phyloP scores from a whole-genome alignment of 768 basidiomycete species.

The Pleurotus platypus region DNA sequence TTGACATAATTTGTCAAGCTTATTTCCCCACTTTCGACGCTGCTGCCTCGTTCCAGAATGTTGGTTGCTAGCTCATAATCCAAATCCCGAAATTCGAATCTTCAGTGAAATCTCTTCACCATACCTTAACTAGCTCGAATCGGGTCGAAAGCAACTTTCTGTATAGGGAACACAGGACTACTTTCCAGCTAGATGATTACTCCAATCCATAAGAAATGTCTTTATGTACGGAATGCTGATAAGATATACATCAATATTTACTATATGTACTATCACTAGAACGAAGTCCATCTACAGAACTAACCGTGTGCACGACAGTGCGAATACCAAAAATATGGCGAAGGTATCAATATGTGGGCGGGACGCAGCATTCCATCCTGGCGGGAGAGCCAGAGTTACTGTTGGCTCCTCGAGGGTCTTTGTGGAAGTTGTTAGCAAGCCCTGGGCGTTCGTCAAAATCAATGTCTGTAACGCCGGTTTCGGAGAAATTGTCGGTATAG shows the following conservation, averaged over 20 bases:
- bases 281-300: constrained; percentile 7
- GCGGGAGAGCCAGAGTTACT: constrained; percentile 60
- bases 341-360: constrained; percentile 5
- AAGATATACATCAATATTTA: too few species aligned
- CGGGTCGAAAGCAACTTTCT: neutral
- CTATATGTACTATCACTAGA: neutral
- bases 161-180: neutral
- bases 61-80: too few species aligned
- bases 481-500: constrained; percentile 54
- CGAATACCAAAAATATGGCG: constrained; percentile 11
- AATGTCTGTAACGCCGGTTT: constrained; percentile 51
- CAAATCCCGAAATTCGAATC: too few species aligned
- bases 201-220: too few species aligned
- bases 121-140: too few species aligned
- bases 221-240: too few species aligned
- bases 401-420: constrained; percentile 43
- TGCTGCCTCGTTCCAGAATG: neutral
- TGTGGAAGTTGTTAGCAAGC: constrained; percentile 49
- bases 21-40: neutral
- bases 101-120: too few species aligned
- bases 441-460: constrained; percentile 51
- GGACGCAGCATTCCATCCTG: constrained; percentile 44
- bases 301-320: constrained; percentile 13
- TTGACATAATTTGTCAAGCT: neutral
- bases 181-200: neutral